Evolutionary conservation across 2,329 filamentous ascomycete species (phyloP), one percentile per base, ranked within the genome.

Genomic region (Exserohilum rostratum): DNA sequence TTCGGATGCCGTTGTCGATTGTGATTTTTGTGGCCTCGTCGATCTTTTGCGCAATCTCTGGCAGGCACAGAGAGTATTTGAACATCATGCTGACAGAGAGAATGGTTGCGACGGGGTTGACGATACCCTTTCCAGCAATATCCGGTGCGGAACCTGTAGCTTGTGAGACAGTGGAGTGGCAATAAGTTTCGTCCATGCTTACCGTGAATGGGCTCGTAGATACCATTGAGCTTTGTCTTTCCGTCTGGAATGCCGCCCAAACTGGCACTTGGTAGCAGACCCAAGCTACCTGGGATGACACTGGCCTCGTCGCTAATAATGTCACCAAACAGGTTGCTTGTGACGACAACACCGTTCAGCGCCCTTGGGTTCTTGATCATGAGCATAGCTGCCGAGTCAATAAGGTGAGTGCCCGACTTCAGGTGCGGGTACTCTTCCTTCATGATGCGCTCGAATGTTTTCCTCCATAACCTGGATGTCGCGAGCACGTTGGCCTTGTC

Each of bases 201-300:
- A 91, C 91, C 93, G 76, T 99, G 93, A 68, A 99, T 98, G 22
- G 93, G 93, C 83, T 98, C 93, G 76, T 96, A 99, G 70, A 98
- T 96, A 67, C 92, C 93, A 74, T 96, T 96, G 72, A 93, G 91
- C 75, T 85, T 88, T 67, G 82, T 85, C 82, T 91, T 90, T 50
- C 90, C 90, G 75, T 96, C 91, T 0, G 93, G 93, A 56, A 96
- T 87, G 35, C 90, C 91, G 62, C 88, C 90, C 73, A 98, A 80
- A 77, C 89, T 95, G 11, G 93, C 93, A 74, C 89, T 93, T 22
- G 93, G 93, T 65, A 96, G 80, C 62, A 98, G 81, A 27, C 95
- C 93, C 66, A 98, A 86, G 68, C 88, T 92, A 13, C 93, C 93
- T 3, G 93, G 91, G 66, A 98, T 98, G 46, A 96, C 93, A 67